A percentile compares a stretch with the other conserved stretches of the same genome.
Conservation (phyloP, 176 grass and related monocot species). For the Carex myosuroides region DNA sequence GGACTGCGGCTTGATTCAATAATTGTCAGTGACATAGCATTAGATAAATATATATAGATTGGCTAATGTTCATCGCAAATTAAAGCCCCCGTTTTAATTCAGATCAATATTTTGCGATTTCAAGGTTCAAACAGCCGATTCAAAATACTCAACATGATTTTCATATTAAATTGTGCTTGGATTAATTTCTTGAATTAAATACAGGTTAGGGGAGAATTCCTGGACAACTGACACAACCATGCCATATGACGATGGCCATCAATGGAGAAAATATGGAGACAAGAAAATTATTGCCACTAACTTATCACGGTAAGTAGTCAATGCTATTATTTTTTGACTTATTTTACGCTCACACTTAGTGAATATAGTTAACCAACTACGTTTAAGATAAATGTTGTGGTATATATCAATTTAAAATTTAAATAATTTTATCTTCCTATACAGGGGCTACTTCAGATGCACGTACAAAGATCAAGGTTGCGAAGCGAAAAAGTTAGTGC, state of each 20-base stretch:
- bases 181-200: not conserved
- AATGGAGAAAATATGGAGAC: slow-evolving; percentile 94
- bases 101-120: too few species aligned
- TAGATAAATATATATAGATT: too few species aligned
- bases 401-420: not conserved
- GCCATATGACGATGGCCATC: slow-evolving; percentile 66
- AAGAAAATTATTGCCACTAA: slow-evolving; percentile 64
- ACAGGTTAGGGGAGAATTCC: slow-evolving; percentile 34
- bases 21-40: too few species aligned
- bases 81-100: too few species aligned
- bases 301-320: slow-evolving; percentile 42
- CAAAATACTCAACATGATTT: too few species aligned
- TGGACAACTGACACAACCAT: slow-evolving; percentile 42
- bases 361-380: not conserved
- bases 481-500: slow-evolving; percentile 9
- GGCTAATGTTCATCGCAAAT: too few species aligned
- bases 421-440: not conserved
- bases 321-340: not conserved
- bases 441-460: slow-evolving; percentile 18
- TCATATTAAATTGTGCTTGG: too few species aligned
- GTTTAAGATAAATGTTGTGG: not conserved
- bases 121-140: too few species aligned
- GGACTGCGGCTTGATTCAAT: too few species aligned
- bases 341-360: too few species aligned
- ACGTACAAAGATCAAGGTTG: slow-evolving; percentile 13